Evolutionary conservation across 768 basidiomycete species (phyloP), one percentile per base, ranked within the genome.

Genomic region (Boletus insuetus): DNA sequence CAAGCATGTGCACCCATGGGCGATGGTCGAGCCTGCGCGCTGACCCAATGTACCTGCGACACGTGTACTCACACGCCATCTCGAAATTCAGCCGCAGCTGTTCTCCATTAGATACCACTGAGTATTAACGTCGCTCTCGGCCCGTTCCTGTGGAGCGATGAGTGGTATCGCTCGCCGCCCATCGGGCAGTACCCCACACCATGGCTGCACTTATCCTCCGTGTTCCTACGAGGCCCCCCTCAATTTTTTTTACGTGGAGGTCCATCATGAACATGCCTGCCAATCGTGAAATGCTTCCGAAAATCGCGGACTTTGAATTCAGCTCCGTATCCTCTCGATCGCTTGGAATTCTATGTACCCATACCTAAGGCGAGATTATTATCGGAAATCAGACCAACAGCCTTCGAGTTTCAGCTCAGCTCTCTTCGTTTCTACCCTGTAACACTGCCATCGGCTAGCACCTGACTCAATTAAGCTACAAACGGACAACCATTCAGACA

Each of bases 1-100:
- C 58, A 26, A 32, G 46, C 46, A 31, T 49, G 53, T 54, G 47
- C 16, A 46, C 45, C 40, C 52, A 52, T 38, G n/a, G 29, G 13
- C 49, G 31, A 53, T 46, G 41, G 53, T 46, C 35, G 31, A 35
- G 46, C 39, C 39, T 31, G 70, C 66, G 66, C 66, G 64, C 68
- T 66, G 64, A 68, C 61, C 51, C 67, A 61, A 65, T 56, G 57
- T 60, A 51, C 53, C 42, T 60, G 49, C 60, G 51, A 69, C 69
- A 70, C 69, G 69, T 70, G 69, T 69, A 44, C 62, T 70, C 70
- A 62, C 69, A 70, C 70, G 69, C 60, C 65, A 63, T 58, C 57
- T 59, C 56, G 39, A 58, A 58, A 56, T 61, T 65, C 58, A 58
- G 61, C 56, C 69, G 64, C 69, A 70, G 64, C 61, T 49, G 53